A percentile compares a stretch with the other conserved stretches of the same genome.
These are phyloP conservation scores for Xylariaceae sp. DNA, from an alignment of 2,329 filamentous ascomycete species.

Conservation along the genomic window DNA sequence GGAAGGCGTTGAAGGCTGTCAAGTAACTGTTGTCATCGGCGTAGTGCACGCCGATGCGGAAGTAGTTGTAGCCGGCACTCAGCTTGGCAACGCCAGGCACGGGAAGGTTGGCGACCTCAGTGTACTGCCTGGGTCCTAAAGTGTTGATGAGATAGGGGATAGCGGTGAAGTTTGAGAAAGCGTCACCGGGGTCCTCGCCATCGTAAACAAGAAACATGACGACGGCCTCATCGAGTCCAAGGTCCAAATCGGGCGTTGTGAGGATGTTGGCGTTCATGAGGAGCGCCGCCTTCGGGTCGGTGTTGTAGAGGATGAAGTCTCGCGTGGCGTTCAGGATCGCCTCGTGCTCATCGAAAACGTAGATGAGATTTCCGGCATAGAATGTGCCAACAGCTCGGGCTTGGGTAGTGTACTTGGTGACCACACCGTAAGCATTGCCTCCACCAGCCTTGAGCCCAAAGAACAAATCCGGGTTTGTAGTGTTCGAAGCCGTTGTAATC, in stretches of 20 bases:
- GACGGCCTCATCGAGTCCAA: slow-evolving; percentile 9
- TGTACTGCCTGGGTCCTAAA: slow-evolving; percentile 5
- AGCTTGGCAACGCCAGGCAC: slow-evolving; percentile 5
- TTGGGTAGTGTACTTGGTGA: slow-evolving; percentile 11
- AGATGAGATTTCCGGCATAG: slow-evolving; percentile 11
- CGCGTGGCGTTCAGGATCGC: slow-evolving; percentile 7
- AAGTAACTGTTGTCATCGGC: slow-evolving; percentile 10
- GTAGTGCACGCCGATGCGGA: slow-evolving; percentile 12
- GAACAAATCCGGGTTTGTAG: slow-evolving; percentile 9
- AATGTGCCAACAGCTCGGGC: slow-evolving; percentile 7
- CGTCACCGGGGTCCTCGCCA: slow-evolving; percentile 6
- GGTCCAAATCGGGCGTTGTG: slow-evolving; percentile 3
- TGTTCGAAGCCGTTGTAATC: slow-evolving; percentile 7
- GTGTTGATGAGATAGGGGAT: slow-evolving; percentile 9
- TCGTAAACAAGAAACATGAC: slow-evolving; percentile 14
- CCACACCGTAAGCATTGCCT: slow-evolving; percentile 8
- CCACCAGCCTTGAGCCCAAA: slow-evolving; percentile 10
- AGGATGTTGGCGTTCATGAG: slow-evolving; percentile 11
- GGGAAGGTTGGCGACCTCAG: slow-evolving; percentile 6
- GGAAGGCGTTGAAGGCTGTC: slow-evolving; percentile 5
- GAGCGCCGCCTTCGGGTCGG: slow-evolving; percentile 8
- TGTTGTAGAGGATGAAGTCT: slow-evolving; percentile 15
- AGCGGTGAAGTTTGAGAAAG: slow-evolving; percentile 7
- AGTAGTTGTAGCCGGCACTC: slow-evolving; percentile 9
- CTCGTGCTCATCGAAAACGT: slow-evolving; percentile 5